phyloP scores from a whole-genome alignment of 2,329 filamentous ascomycete genomes.

The Cadophora sp. region DNA sequence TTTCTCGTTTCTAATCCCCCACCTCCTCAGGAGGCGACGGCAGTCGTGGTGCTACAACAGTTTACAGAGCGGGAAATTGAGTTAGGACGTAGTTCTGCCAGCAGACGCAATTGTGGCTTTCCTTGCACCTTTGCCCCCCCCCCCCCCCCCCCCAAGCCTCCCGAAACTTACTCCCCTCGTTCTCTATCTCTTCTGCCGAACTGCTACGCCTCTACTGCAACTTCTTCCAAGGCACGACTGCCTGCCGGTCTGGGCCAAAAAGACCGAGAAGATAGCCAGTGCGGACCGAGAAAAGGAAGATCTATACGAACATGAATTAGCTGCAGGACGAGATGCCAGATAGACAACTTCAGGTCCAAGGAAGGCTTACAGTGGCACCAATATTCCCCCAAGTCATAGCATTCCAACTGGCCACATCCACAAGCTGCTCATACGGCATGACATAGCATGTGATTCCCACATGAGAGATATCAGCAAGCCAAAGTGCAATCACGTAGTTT shows the following conservation, averaged over 20 bases:
- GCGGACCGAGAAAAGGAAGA: constrained; percentile 62
- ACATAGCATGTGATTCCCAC: constrained; percentile 65
- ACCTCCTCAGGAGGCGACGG: no score
- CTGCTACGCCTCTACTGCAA: neutral
- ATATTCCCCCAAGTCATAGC: constrained; percentile 77
- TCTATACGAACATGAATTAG: constrained; percentile 42
- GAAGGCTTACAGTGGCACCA: constrained; percentile 60
- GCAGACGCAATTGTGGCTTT: no score
- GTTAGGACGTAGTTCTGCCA: no score
- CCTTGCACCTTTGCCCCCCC: no score
- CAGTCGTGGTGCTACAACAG: no score
- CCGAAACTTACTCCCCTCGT: no score
- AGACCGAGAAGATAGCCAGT: constrained; percentile 63
- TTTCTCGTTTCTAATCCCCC: no score
- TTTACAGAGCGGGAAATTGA: no score
- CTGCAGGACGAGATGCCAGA: neutral
- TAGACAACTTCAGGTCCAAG: neutral
- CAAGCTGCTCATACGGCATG: constrained; percentile 60
- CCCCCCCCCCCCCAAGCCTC: no score
- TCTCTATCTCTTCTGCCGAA: neutral
- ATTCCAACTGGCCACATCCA: constrained; percentile 68
- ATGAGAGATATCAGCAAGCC: constrained; percentile 71
- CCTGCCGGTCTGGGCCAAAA: constrained; percentile 57
- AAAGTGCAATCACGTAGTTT: constrained; percentile 70
- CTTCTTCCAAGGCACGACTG: constrained; percentile 14